These are phyloP conservation scores for Polygonum maritimum DNA, from an alignment of 148 eudicot genomes.

Conservation along the genomic window DNA sequence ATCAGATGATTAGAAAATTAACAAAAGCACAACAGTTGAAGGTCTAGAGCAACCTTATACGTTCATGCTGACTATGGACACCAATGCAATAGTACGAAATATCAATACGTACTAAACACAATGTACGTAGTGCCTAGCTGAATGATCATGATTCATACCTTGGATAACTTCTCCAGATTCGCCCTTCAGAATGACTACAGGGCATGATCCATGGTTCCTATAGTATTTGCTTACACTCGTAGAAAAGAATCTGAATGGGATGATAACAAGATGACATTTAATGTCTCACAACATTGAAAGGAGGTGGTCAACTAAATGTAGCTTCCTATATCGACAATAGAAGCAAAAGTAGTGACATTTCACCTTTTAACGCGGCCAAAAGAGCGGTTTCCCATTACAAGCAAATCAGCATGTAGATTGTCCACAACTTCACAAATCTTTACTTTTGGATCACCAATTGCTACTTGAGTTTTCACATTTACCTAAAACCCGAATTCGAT, in stretches of 20 bases:
- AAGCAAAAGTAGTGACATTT: background rate
- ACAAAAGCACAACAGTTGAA: too few species aligned
- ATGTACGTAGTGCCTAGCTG: too few species aligned
- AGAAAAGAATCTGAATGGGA: background rate
- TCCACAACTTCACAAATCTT: slow-evolving; percentile 51
- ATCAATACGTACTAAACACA: too few species aligned
- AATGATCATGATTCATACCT: background rate
- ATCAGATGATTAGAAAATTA: background rate
- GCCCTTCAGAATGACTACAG: background rate
- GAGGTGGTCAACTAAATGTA: background rate
- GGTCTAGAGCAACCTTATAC: background rate
- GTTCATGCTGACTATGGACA: background rate
- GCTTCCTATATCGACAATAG: too few species aligned
- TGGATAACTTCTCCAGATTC: background rate
- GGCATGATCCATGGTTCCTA: slow-evolving; percentile 4
- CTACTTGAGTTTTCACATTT: slow-evolving; percentile 32
- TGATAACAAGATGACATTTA: background rate
- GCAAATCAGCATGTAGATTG: slow-evolving; percentile 50
- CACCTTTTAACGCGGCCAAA: slow-evolving; percentile 65
- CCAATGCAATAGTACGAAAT: background rate
- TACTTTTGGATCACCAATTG: slow-evolving; percentile 52
- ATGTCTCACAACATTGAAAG: background rate
- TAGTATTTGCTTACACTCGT: slow-evolving; percentile 4
- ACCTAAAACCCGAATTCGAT: slow-evolving; percentile 20
- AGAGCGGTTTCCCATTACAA: slow-evolving; percentile 57